Evolutionary conservation across 2,329 filamentous ascomycete genomes (phyloP).

Genomic region (Monosporascus sp.): DNA sequence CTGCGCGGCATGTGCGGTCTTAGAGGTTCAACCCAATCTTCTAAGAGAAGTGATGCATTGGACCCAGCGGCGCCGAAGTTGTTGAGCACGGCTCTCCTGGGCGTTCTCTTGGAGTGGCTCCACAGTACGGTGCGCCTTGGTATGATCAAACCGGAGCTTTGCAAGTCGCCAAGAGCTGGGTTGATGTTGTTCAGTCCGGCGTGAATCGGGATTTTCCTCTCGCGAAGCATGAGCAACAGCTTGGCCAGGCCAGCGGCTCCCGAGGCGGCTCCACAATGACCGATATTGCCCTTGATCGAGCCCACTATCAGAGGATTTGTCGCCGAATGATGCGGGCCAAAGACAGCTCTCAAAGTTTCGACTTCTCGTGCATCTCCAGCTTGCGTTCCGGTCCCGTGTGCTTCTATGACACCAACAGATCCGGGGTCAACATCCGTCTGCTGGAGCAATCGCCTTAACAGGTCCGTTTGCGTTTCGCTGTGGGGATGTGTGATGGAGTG

Average conservation of each 20-base stretch:
- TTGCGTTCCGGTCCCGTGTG: constrained; percentile 9
- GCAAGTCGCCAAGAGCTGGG: constrained; percentile 2
- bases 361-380: constrained; percentile 11
- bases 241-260: constrained; percentile 10
- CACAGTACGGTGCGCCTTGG: constrained; percentile 1
- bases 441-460: constrained; percentile 5
- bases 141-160: constrained; percentile 4
- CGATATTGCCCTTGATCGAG: constrained; percentile 13
- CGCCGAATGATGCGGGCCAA: constrained; percentile 1
- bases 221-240: constrained; percentile 8
- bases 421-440: constrained; percentile 5
- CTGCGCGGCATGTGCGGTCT: background rate
- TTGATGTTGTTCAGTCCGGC: constrained; percentile 9
- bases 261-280: constrained; percentile 10
- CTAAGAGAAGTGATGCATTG: constrained; percentile 7
- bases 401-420: constrained; percentile 5
- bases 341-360: constrained; percentile 4
- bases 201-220: constrained; percentile 8
- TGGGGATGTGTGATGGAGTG: constrained; percentile 13
- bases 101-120: constrained; percentile 1
- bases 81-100: constrained; percentile 5
- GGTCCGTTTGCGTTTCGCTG: constrained; percentile 5
- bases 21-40: constrained; percentile 3
- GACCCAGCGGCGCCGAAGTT: constrained; percentile 17
- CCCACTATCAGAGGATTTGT: constrained; percentile 3